These are phyloP conservation scores for Saccharomycopsis synnaedendra DNA, from an alignment of 805 yeast species.

Conservation along the genomic window DNA sequence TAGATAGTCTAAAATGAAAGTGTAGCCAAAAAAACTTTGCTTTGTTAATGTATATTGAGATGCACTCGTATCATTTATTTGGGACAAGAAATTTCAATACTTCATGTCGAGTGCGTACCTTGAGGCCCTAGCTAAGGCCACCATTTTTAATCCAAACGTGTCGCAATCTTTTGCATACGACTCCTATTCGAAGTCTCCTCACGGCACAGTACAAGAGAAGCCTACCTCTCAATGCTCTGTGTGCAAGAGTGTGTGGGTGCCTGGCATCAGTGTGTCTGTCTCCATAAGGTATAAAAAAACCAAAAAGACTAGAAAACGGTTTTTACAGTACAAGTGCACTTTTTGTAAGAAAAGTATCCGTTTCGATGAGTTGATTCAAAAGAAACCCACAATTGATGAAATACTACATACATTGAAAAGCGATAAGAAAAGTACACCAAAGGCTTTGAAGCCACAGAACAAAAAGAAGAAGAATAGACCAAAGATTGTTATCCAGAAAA, in stretches of 20 bases:
- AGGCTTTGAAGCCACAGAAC: background rate
- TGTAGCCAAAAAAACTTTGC: too few species aligned
- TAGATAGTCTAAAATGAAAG: too few species aligned
- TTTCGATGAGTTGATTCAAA: slow-evolving; percentile 4
- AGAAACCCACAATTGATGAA: background rate
- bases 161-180: background rate
- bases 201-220: background rate
- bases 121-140: background rate
- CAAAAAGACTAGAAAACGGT: background rate
- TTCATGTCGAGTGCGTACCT: background rate
- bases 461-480: background rate
- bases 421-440: background rate
- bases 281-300: slow-evolving; percentile 1
- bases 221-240: slow-evolving; percentile 3
- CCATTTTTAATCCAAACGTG: background rate
- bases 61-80: too few species aligned
- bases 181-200: background rate
- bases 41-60: too few species aligned
- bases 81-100: too few species aligned
- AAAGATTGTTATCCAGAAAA: background rate
- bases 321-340: slow-evolving; percentile 6
- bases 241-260: slow-evolving; percentile 9
- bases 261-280: slow-evolving; percentile 9
- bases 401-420: background rate
- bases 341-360: background rate